Evolutionary conservation across 2,329 filamentous ascomycete species (phyloP), one percentile per base, ranked within the genome.

Genomic region (Colletotrichum sp.): DNA sequence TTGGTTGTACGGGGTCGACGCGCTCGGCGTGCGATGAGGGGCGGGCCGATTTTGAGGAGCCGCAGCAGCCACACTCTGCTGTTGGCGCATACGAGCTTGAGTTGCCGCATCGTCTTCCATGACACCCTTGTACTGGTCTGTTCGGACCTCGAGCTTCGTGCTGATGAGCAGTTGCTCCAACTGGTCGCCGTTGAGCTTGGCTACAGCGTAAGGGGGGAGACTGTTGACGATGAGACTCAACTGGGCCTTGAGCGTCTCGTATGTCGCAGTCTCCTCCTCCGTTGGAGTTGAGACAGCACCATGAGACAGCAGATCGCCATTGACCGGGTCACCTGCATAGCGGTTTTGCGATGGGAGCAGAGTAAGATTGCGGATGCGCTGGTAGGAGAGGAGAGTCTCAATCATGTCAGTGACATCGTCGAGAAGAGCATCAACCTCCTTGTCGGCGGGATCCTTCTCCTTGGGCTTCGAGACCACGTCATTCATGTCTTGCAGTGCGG

Each of bases 181-280:
- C 83, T 96, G 94, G 82, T 98, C 94, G 12, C 95, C 95, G 80
- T 98, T 93, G 77, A 98, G 87, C 81, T 97, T 96, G 7, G 96
- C 93, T 28, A 98, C 94, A 2, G 94, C 95, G 81, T 95, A 97
- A 2, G 96, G 96, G 2, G 96, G 96, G 13, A 98, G 86, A 52
- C 90, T 92, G 78, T 93, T 90, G 76, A 98, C 90, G 77, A 98
- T 92, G 34, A 96, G 87, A 1, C 92, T 88, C 24, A 98, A 87
- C 81, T 96, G 95, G 6, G 93, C 90, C 82, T 94, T 95, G 69
- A 98, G 88, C 30, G 93, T 90, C 78, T 95, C 90, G 82, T 98
- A 98, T 0, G 90, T 91, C 16, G 86, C 83, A 75, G 87, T 85
- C 80, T 92, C 91, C 77, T 91, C 90, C 78, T 92, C 90, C 15